Base-by-base conservation (phyloP, 2,329 filamentous ascomycete genomes). In the Fusarium bulbicola region DNA sequence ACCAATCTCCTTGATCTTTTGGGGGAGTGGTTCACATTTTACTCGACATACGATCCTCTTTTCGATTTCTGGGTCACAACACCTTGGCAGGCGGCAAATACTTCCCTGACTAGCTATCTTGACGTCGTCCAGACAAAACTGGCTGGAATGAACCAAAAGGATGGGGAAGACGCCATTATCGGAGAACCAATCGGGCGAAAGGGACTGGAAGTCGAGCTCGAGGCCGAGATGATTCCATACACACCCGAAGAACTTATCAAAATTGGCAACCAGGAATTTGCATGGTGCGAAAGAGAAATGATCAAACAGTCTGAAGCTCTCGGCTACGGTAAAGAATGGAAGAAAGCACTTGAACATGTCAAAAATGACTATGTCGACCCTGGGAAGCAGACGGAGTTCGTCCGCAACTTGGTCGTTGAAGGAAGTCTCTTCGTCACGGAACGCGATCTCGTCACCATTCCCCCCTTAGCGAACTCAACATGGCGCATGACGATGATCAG, bases 41-140 rank as follows among this genome's bases (percentile, higher is more conserved):
- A 73, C 59, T 72, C 71, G 2, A 72, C 71, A 1, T 73, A 74
- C 1, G 71, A 73, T 14, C 71, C 71, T 0, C 18, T 74, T 1
- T 74, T 73, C 8, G 71, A 73, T 18, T 73, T 72, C 36, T 73
- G 71, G 71, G 71, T 68, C 3, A 74, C 71, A 4, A 61, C 71
- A 1, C 71, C 71, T 4, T 73, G 71, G 71, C 54, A 64, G 8
- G 63, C 71, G 0, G 46, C 71, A 0, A 74, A 73, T 5, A 56
- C 59, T 0, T 56, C 71, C 0, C 34, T 73, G 0, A 45, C 49
- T 0, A 24, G 36, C 1, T 73, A 73, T 20, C 28, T 73, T 3
- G 58, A 16, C 7, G 36, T 72, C 7, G 71, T 73, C 0, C 63
- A 73, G 11, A 72, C 63, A 3, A 47, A 73, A 0, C 20, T 74